These are phyloP conservation scores for Melastoma candidum DNA, from an alignment of 441 rosid species.

Conservation along the genomic window DNA sequence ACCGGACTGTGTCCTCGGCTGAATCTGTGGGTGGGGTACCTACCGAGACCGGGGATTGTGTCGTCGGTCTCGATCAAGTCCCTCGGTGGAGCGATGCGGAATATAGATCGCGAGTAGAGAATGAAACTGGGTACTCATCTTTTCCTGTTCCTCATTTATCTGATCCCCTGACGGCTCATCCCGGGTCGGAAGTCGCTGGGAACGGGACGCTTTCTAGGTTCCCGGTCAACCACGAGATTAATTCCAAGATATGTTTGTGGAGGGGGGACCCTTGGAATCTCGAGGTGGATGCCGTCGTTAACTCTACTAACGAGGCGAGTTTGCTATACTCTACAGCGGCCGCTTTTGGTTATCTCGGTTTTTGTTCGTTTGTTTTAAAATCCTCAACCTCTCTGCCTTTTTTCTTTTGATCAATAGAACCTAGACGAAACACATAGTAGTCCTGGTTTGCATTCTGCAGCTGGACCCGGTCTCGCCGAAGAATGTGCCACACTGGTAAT, in stretches of 20 bases:
- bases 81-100: slow-evolving; percentile 94
- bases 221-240: slow-evolving; percentile 79
- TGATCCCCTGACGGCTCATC: slow-evolving; percentile 62
- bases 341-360: not conserved
- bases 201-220: slow-evolving; percentile 72
- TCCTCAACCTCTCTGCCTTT: slow-evolving; percentile 10
- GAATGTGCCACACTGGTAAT: slow-evolving; percentile 89
- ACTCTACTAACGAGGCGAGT: slow-evolving; percentile 89
- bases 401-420: slow-evolving; percentile 43
- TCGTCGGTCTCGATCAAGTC: slow-evolving; percentile 85
- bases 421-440: slow-evolving; percentile 95
- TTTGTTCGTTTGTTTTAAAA: slow-evolving; percentile 1
- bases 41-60: slow-evolving; percentile 56
- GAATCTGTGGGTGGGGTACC: slow-evolving; percentile 69
- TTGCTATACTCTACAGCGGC: not conserved
- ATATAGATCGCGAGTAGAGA: slow-evolving; percentile 44
- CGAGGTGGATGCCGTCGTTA: slow-evolving; percentile 98
- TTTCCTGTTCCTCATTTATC: slow-evolving; percentile 61
- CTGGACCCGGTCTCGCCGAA: slow-evolving; percentile 97
- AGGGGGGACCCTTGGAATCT: slow-evolving; percentile 99
- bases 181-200: slow-evolving; percentile 49
- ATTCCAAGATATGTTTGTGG: slow-evolving; percentile 85
- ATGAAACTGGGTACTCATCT: slow-evolving; percentile 54
- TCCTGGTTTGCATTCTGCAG: slow-evolving; percentile 91
- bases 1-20: slow-evolving; percentile 52